Conservation (phyloP, 225 moss, liverwort and hornwort genomes). For the Marchantia polymorpha region DNA sequence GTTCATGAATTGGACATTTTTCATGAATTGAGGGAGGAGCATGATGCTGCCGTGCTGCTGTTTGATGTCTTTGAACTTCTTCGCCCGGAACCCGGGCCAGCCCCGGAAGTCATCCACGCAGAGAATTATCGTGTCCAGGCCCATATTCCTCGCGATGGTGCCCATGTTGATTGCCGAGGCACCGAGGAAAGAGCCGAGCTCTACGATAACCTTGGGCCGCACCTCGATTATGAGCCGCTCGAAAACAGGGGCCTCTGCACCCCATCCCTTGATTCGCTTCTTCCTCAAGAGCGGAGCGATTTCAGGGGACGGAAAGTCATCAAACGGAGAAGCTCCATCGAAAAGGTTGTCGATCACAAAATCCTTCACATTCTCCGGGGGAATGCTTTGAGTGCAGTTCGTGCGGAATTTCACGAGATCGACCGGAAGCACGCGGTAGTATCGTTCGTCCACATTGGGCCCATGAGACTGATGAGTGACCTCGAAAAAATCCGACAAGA, state of each 20-base stretch:
- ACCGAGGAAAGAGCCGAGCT: slow-evolving; percentile 87
- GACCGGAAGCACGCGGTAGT: slow-evolving; percentile 29
- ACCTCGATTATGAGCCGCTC: slow-evolving; percentile 75
- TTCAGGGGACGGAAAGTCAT: slow-evolving; percentile 55
- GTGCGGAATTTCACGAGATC: slow-evolving; percentile 58
- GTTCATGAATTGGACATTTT: slow-evolving; percentile 62
- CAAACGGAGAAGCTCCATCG: slow-evolving; percentile 66
- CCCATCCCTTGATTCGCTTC: slow-evolving; percentile 75
- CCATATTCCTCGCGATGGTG: slow-evolving; percentile 48
- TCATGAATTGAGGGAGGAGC: slow-evolving; percentile 84
- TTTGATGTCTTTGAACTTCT: slow-evolving; percentile 45
- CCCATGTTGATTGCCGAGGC: slow-evolving; percentile 85
- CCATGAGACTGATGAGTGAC: neutral
- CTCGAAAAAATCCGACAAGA: slow-evolving; percentile 20
- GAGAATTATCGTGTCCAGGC: slow-evolving; percentile 51
- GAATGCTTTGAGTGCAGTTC: slow-evolving; percentile 38
- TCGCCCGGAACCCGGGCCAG: slow-evolving; percentile 79
- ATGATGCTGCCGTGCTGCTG: slow-evolving; percentile 69
- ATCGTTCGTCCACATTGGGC: neutral
- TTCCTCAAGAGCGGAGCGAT: slow-evolving; percentile 39
- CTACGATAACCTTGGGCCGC: slow-evolving; percentile 61
- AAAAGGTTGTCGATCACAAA: slow-evolving; percentile 58
- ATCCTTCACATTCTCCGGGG: slow-evolving; percentile 22
- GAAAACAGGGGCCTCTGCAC: slow-evolving; percentile 63
- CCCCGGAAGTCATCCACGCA: slow-evolving; percentile 93